Evolutionary conservation across 805 yeast genomes (phyloP).

Genomic region (Suhomyces canberraensis): DNA sequence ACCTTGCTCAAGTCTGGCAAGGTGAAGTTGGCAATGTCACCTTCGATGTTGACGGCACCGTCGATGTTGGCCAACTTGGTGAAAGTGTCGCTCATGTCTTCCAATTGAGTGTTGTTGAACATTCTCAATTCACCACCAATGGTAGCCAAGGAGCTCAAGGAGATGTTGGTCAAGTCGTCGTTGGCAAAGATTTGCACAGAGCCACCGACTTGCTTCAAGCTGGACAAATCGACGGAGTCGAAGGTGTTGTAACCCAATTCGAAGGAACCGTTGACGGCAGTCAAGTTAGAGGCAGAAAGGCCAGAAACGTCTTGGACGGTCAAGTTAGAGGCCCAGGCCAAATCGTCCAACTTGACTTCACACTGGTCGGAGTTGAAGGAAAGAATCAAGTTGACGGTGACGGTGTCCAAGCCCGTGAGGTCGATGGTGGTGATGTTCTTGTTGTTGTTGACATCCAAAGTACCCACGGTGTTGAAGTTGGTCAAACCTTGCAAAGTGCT

Average conservation of each 20-base stretch:
- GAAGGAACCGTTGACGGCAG: constrained; percentile 40
- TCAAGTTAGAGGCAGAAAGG: constrained; percentile 30
- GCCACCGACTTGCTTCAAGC: constrained; percentile 35
- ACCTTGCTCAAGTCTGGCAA: constrained; percentile 35
- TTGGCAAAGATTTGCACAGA: constrained; percentile 41
- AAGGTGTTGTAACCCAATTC: constrained; percentile 40
- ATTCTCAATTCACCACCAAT: constrained; percentile 42
- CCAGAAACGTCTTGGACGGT: constrained; percentile 39
- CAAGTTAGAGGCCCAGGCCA: constrained; percentile 42
- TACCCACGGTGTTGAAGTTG: constrained; percentile 28
- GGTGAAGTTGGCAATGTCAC: constrained; percentile 38
- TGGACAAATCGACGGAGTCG: constrained; percentile 25
- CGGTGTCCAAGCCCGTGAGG: constrained; percentile 30
- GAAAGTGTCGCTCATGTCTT: constrained; percentile 28
- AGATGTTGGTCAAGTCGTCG: constrained; percentile 35
- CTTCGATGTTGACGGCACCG: constrained; percentile 40
- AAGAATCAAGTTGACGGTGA: constrained; percentile 33
- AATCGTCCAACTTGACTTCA: constrained; percentile 30
- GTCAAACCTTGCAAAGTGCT: constrained; percentile 32
- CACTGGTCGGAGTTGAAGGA: constrained; percentile 40
- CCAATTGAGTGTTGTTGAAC: constrained; percentile 39
- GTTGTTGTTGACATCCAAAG: constrained; percentile 41
- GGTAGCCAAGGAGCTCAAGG: constrained; percentile 26
- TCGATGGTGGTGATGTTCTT: constrained; percentile 38
- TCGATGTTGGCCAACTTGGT: constrained; percentile 28